Conservation (phyloP, 2,329 filamentous ascomycete species). For the Aspergillus arachidicola region DNA sequence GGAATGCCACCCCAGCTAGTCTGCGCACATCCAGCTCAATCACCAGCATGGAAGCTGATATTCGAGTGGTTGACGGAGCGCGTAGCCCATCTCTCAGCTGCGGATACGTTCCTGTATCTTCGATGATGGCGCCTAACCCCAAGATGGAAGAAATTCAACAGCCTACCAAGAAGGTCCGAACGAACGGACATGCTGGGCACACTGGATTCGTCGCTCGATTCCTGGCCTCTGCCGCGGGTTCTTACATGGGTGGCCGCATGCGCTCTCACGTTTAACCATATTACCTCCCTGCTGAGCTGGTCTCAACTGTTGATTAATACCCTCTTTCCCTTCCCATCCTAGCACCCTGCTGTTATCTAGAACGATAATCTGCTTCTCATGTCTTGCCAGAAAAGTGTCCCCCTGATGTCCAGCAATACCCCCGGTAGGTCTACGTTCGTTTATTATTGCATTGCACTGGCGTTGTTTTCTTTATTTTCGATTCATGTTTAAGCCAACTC, state of each 20-base stretch:
- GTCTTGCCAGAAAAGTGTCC: background rate
- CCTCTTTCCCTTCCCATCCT: background rate
- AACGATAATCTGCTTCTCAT: constrained; percentile 3
- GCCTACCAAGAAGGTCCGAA: constrained; percentile 46
- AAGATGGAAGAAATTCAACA: constrained; percentile 43
- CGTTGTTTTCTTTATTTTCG: background rate
- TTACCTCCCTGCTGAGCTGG: constrained; percentile 11
- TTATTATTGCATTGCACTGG: constrained; percentile 7
- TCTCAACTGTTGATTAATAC: constrained; percentile 6
- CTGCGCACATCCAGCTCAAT: constrained; percentile 43
- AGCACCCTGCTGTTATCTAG: background rate
- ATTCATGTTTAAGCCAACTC: background rate
- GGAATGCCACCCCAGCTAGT: constrained; percentile 45
- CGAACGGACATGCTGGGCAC: constrained; percentile 29
- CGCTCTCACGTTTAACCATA: constrained; percentile 29
- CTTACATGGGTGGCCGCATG: constrained; percentile 44
- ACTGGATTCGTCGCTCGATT: constrained; percentile 47
- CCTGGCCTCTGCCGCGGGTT: constrained; percentile 45
- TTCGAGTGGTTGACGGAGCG: constrained; percentile 37
- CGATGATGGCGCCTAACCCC: constrained; percentile 29
- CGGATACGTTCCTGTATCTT: constrained; percentile 35
- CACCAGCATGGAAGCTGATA: constrained; percentile 32
- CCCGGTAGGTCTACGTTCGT: background rate
- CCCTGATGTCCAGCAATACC: constrained; percentile 6
- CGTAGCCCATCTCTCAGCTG: constrained; percentile 39